Evolutionary conservation across 768 basidiomycete species (phyloP), one percentile per base, ranked within the genome.

Genomic region (Cubamyces lactineus): DNA sequence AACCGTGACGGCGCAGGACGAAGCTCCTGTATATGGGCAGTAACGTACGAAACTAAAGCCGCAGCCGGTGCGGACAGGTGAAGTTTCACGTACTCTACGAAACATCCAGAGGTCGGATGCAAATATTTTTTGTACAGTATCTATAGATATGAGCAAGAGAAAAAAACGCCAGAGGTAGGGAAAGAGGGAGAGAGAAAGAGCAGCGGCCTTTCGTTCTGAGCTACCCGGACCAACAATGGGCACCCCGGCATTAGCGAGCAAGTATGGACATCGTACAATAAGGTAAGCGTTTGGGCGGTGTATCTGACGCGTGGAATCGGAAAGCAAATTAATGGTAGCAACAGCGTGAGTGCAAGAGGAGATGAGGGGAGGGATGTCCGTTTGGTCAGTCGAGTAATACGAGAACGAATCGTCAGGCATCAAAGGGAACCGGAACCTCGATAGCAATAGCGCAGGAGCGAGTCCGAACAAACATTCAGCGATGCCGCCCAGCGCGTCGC

Each of bases 301-400:
- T 19, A 39, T 9, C 7, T 24, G 40, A 2, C 49, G 21, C 21
- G 41, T 41, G 57, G 24, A 45, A 21, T 51, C 38, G 49, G 26
- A 51, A 45, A 39, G 41, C 49, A 38, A 24, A 58, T 59, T 51
- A 51, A 34, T 59, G 13, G 41, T 59, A 59, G 57, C 57, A 59
- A 59, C 57, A 59, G 49, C 41, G 39, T 53, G 51, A 40, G 17
- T 26, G 26, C 16, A 26, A 49, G 24, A 26, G 23, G 45, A 21
- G 45, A 58, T 26, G 24, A 34, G 47, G 40, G 57, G 9, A 21
- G 28, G 26, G 46, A 34, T 13, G 46, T 49, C 50, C 50, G 34
- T 51, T 23, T 34, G 50, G 8, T n/a, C 45, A 43, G 17, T 28
- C 41, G 34, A 28, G 40, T 24, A 49, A 23, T 19, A 17, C 34